Base-by-base conservation (phyloP, 2,329 filamentous ascomycete genomes). In the Penicillium digitatum region DNA sequence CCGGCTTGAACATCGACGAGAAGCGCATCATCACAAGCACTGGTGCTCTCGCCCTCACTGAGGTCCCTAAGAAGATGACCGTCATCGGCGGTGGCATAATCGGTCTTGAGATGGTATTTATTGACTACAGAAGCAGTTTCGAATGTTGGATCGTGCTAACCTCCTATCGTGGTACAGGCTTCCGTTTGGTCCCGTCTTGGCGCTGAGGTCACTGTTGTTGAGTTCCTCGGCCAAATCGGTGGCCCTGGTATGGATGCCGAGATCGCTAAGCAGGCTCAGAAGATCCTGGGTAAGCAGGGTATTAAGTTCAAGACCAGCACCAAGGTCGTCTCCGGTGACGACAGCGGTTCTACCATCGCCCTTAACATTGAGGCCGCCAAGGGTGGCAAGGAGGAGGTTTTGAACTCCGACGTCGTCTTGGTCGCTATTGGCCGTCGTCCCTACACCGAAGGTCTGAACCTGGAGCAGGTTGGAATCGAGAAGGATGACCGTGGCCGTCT, bases 71-170 rank as follows among this genome's bases (percentile, higher is more conserved):
- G 82, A 94, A 89, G 78, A 88, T 99, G 89, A 81, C 95, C 62
- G 94, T 99, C 68, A 96, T 99, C 72, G 94, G 94, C 66, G 94
- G 94, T 73, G 94, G 94, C 75, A 99, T 99, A 75, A 99, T 99
- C 70, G 94, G 94, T 73, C 85, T 99, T 39, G 94, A 99, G 79
- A 99, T 99, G 94, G 90, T 84, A 75, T 37, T 76, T 39, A 53
- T 42, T 16, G 11, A 34, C n/a, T 31, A 3, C n/a, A 11, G 9
- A 18, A 35, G 51, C 27, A 31, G 48, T 12, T 26, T 34, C 16
- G 9, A 44, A 20, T 10, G 26, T 9, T 50, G 3, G 26, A 8
- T 47, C 4, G 31, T 40, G 39, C 54, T 64, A 51, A 59, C 49
- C 24, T 34, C 16, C 43, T 38, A 11, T 37, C 46, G 24, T 53